Base-by-base conservation (phyloP, 768 basidiomycete genomes). In the Pleurotus pulmonarius region DNA sequence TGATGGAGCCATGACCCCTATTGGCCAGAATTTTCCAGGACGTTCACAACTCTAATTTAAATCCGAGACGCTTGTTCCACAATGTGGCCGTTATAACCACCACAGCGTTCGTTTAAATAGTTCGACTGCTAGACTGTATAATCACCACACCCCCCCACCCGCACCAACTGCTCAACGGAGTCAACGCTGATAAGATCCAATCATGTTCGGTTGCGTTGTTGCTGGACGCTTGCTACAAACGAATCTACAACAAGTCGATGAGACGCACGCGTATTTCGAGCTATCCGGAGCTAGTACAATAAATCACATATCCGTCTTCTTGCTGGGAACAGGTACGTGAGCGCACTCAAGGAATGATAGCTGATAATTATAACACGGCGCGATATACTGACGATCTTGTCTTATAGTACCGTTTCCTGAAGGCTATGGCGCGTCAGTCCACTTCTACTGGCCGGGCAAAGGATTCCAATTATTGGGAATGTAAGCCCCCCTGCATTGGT, bases 401-500 rank as follows among this genome's bases (percentile, higher is more conserved):
- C 20, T 16, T 45, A 4, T 57, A 81, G 90, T 90, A 0, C 83
- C 87, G 1, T 93, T 94, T 62, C 92, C 92, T 4, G 85, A 88
- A 20, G 90, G 91, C 37, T 92, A 85, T 65, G 92, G 86, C 15
- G 89, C 88, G 11, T 85, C 90, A 0, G 91, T 94, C 7, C 90
- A 94, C 65, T 87, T 94, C 66, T 83, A 83, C 67, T 90, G 86
- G 89, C 92, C 91, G 0, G 90, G 88, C 9, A 90, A 83, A 67
- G 92, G 92, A 2, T 93, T 92, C 60, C 92, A 92, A 67, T 68
- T 94, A 24, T 73, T 95, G 7, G 92, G 92, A 65, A 89, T 90
- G 92, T 90, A 62, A 64, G 89, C 73, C 25, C 12, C 37, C 49
- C 9, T 11, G 8, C 11, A 9, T 34, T 34, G 4, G 11, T 34